Percentiles rank a stretch among this genome's conserved stretches.
These are phyloP conservation scores for Kwoniella sp. DNA, from an alignment of 768 basidiomycete species.

Conservation along the genomic window DNA sequence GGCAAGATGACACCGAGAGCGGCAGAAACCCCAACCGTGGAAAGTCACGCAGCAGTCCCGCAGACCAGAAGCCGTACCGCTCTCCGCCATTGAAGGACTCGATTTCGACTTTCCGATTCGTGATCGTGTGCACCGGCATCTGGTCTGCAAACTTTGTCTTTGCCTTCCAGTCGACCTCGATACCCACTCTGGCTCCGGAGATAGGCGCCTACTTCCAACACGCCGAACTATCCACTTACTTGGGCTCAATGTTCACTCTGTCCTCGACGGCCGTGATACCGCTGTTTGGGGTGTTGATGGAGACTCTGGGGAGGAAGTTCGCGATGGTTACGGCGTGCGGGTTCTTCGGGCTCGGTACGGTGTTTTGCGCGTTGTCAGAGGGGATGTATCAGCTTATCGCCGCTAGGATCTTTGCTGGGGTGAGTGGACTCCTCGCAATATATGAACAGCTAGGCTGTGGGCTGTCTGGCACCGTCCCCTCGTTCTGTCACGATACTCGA, in stretches of 20 bases:
- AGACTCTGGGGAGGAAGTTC: slow-evolving; percentile 48
- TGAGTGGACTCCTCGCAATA: slow-evolving; percentile 16
- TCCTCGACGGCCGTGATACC: slow-evolving; percentile 54
- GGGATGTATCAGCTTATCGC: slow-evolving; percentile 45
- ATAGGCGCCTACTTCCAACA: slow-evolving; percentile 47
- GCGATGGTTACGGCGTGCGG: slow-evolving; percentile 50
- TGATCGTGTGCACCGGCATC: slow-evolving; percentile 35
- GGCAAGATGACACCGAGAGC: background rate
- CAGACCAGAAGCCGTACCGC: slow-evolving; percentile 2
- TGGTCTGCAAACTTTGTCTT: slow-evolving; percentile 53
- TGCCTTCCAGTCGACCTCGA: slow-evolving; percentile 51
- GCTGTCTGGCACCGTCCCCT: too few relatives aligned
- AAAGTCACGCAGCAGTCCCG: background rate
- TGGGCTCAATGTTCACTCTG: slow-evolving; percentile 49
- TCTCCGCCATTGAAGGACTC: slow-evolving; percentile 38
- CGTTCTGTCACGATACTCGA: background rate
- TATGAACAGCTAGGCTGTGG: too few relatives aligned
- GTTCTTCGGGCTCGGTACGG: slow-evolving; percentile 47
- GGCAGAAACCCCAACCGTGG: background rate
- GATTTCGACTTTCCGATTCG: slow-evolving; percentile 32
- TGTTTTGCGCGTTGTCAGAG: slow-evolving; percentile 37
- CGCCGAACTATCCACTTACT: slow-evolving; percentile 51
- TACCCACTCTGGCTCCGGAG: slow-evolving; percentile 51
- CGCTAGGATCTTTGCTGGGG: slow-evolving; percentile 45
- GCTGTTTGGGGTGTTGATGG: slow-evolving; percentile 53